Conservation (phyloP, 2,329 filamentous ascomycete species). For the Chalaropsis ovoidea region DNA sequence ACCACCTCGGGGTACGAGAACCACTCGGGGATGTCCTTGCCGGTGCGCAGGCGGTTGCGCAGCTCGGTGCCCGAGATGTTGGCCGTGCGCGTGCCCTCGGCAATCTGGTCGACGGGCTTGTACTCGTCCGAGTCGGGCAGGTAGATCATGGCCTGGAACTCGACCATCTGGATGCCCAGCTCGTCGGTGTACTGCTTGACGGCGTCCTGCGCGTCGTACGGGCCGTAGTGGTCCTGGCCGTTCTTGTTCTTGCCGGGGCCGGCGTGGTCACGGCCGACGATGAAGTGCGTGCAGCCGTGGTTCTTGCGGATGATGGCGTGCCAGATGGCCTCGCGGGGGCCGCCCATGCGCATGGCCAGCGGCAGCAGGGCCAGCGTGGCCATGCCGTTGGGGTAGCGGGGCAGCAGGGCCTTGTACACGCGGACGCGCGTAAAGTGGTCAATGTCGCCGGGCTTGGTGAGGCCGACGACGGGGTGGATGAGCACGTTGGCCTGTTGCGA, state of each 20-base stretch:
- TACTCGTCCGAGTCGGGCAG: conserved; percentile 96
- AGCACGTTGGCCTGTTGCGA: conserved; percentile 95
- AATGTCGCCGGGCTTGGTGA: conserved; percentile 98
- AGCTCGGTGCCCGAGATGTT: conserved; percentile 87
- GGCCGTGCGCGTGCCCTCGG: conserved; percentile 69
- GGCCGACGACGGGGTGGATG: conserved; percentile 95
- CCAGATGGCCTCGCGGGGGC: conserved; percentile 96
- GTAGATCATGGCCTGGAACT: conserved; percentile 99
- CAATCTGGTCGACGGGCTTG: conserved; percentile 81
- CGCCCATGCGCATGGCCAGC: conserved; percentile 98
- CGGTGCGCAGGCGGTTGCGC: conserved; percentile 78
- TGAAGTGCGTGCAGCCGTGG: conserved; percentile 97
- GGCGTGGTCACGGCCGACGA: conserved; percentile 95
- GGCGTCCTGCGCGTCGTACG: conserved; percentile 91
- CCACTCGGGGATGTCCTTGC: conserved; percentile 95
- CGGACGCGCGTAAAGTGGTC: conserved; percentile 99
- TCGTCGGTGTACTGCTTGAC: conserved; percentile 95
- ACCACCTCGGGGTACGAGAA: conserved; percentile 99
- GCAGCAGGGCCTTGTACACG: conserved; percentile 93
- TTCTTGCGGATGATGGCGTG: conserved; percentile 99
- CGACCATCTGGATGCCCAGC: conserved; percentile 96
- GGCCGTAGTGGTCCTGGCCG: conserved; percentile 93
- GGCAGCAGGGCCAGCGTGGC: conserved; percentile 89
- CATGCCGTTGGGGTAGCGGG: conserved; percentile 98
- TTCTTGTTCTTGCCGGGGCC: conserved; percentile 97